A percentile compares a stretch with the other conserved stretches of the same genome.
Evolutionary conservation across 208 protist genomes (phyloP).

Genomic region (Leishmania lainsoni): DNA sequence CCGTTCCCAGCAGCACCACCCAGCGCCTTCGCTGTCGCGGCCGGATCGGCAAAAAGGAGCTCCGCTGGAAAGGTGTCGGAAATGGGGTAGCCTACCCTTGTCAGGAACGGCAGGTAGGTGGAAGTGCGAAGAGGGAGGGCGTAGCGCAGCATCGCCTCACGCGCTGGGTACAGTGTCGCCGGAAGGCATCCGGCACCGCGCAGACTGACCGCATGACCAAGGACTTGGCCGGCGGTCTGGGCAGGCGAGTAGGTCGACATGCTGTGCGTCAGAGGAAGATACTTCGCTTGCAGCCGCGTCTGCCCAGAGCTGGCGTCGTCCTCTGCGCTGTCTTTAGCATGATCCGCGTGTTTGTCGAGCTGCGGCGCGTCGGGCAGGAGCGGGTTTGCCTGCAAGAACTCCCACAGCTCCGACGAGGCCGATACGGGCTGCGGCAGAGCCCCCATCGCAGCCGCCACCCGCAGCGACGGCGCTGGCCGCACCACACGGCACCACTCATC

Average conservation of each 20-base stretch:
- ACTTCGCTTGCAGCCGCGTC: slow-evolving; percentile 21
- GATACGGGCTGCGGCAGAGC: slow-evolving; percentile 56
- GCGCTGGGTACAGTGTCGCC: slow-evolving; percentile 49
- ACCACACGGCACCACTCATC: slow-evolving; percentile 71
- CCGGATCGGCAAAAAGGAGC: slow-evolving; percentile 46
- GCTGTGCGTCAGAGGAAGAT: slow-evolving; percentile 68
- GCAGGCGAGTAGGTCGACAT: slow-evolving; percentile 33
- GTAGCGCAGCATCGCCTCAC: slow-evolving; percentile 84
- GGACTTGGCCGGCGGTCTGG: slow-evolving; percentile 52
- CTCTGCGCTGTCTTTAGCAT: not conserved
- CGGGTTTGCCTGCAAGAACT: slow-evolving; percentile 53
- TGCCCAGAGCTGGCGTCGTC: not conserved
- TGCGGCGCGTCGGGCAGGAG: slow-evolving; percentile 38
- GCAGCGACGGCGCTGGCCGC: slow-evolving; percentile 56
- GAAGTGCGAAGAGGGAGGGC: slow-evolving; percentile 60
- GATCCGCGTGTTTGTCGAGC: slow-evolving; percentile 2
- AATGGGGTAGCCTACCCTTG: slow-evolving; percentile 61
- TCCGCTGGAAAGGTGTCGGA: slow-evolving; percentile 67
- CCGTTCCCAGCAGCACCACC: not conserved
- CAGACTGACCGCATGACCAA: slow-evolving; percentile 73
- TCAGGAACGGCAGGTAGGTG: slow-evolving; percentile 70
- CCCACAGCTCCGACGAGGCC: slow-evolving; percentile 55
- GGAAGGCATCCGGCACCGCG: slow-evolving; percentile 64
- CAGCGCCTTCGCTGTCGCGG: not conserved
- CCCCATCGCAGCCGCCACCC: slow-evolving; percentile 59